These are phyloP conservation scores for Eucalyptus guilfoylei DNA, from an alignment of 345 rosid species.

Conservation along the genomic window DNA sequence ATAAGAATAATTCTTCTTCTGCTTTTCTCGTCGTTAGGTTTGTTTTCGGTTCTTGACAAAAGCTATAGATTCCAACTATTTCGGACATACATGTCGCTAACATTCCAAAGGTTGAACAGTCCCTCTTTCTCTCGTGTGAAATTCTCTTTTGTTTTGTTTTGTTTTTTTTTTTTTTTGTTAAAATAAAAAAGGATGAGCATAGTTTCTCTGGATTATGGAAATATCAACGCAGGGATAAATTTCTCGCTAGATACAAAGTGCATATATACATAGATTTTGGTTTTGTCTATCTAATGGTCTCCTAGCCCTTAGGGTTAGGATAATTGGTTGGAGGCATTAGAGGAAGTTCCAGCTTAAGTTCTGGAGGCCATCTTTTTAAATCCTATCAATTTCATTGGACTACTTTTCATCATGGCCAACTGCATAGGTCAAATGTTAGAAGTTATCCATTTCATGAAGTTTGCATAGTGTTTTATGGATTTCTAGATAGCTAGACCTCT, in stretches of 20 bases:
- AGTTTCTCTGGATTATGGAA: background rate
- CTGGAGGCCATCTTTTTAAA: background rate
- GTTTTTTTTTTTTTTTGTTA: rapidly evolving
- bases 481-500: background rate
- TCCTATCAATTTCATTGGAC: no score
- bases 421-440: background rate
- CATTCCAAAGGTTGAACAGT: background rate
- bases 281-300: background rate
- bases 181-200: background rate
- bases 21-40: background rate
- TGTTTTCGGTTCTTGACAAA: background rate
- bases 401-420: background rate
- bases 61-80: background rate
- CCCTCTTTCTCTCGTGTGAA: background rate
- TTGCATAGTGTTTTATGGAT: background rate
- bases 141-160: background rate
- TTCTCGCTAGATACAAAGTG: background rate
- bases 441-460: background rate
- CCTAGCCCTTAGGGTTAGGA: background rate
- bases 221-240: background rate
- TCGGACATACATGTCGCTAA: background rate
- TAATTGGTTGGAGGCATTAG: background rate
- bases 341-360: background rate
- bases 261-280: background rate
- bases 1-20: background rate